Conservation (phyloP, 768 basidiomycete species). For the Xerocomus brunneocitrinus region DNA sequence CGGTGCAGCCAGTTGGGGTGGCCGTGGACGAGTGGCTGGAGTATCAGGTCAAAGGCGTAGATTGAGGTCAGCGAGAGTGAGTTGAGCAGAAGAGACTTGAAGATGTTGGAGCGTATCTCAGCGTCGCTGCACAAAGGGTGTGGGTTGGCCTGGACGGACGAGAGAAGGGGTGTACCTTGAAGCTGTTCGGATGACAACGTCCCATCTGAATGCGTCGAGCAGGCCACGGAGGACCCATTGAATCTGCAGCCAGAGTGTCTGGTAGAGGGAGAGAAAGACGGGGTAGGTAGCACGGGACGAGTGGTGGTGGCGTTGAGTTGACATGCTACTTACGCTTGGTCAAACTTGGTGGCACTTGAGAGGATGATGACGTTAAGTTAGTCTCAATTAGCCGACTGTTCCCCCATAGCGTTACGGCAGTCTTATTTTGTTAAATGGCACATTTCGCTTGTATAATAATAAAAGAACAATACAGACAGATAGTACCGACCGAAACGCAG, state of each 20-base stretch:
- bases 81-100: slow-evolving; percentile 75
- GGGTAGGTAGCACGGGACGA: slow-evolving; percentile 58
- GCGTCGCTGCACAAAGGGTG: slow-evolving; percentile 50
- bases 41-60: slow-evolving; percentile 68
- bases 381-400: slow-evolving; percentile 2
- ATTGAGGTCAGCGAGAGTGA: slow-evolving; percentile 65
- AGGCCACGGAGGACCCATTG: slow-evolving; percentile 57
- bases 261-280: slow-evolving; percentile 57
- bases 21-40: slow-evolving; percentile 62
- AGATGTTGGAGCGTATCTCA: slow-evolving; percentile 68
- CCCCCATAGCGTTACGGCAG: slow-evolving; percentile 3
- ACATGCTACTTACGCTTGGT: slow-evolving; percentile 17
- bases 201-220: slow-evolving; percentile 71
- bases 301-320: slow-evolving; percentile 16
- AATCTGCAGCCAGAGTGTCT: slow-evolving; percentile 57
- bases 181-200: slow-evolving; percentile 53
- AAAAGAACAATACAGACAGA: slow-evolving; percentile 25
- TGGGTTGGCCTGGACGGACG: slow-evolving; percentile 2
- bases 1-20: slow-evolving; percentile 64
- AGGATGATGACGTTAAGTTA: not conserved
- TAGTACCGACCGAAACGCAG: slow-evolving; percentile 11
- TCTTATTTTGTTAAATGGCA: not conserved
- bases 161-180: slow-evolving; percentile 43
- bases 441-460: slow-evolving; percentile 13
- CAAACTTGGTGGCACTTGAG: not conserved